Evolutionary conservation across 495 filamentous ascomycete genomes (phyloP), one percentile per base, ranked within the genome.

Genomic region (Viridothelium virens): DNA sequence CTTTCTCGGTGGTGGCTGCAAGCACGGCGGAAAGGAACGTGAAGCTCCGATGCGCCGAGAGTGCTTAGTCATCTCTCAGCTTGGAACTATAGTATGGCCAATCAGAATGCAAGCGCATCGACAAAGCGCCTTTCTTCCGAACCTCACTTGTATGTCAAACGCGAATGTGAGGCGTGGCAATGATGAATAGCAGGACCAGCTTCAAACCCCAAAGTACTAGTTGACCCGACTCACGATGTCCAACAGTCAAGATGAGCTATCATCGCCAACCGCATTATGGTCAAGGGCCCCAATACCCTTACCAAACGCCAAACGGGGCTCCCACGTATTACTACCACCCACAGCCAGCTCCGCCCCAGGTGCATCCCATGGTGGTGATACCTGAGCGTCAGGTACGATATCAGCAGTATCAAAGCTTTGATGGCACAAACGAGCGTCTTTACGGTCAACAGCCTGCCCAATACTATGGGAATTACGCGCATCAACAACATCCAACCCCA

Each of bases 391-490:
- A 59, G 14, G 34, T 70, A 41, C 61, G 63, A 39, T 38, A 68
- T 46, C 65, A 65, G 18, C 69, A 70, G 12, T 66, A 70, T 18
- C 69, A 69, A 34, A 68, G 63, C 14, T 59, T 36, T 36, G 53
- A 59, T 36, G 53, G 53, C 31, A 59, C 53, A 10, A 59, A 36
- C 31, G 53, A 59, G 14, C 3, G 37, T 47, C 53, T 14, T 2
- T 66, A 37, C 65, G 18, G 46, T 14, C 65, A 66, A 47, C 64
- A 66, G 31, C 34, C 65, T 5, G 41, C 56, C 7, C n/a, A 18
- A 5, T 44, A 66, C 7, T 47, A 62, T 38, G 11, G 34, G 48
- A 38, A 50, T n/a, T 36, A 38, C 10, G 33, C 64, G 14, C 46
- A 47, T 10, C 63, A 50, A 25, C 63, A 65, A 11, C 16, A 33